Evolutionary conservation across 2,329 filamentous ascomycete genomes (phyloP), one percentile per base, ranked within the genome.

Genomic region (Apiospora pterosperma): DNA sequence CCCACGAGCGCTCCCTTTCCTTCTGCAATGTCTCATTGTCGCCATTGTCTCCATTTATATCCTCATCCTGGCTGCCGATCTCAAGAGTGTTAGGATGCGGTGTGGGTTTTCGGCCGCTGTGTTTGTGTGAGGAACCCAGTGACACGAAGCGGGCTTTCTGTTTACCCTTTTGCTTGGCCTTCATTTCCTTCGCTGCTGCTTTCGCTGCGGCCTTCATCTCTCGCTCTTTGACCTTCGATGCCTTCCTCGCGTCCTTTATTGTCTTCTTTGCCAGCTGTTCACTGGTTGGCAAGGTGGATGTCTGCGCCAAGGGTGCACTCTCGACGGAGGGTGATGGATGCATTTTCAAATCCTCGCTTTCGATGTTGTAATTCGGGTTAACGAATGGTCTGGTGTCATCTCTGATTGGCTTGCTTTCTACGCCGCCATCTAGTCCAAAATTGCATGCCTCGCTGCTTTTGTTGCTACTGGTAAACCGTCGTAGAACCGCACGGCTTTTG

Each of bases 1-100:
- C 69, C 66, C 72, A 72, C 25, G 68, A 69, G 16, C 65, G 68
- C 25, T 69, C 72, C 38, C 58, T 69, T 36, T 66, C 62, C 38
- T 52, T 19, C 14, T 66, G 31, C 10, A 31, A 14, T 6, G 16
- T 12, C 31, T 36, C 8, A 23, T 16, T 55, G 11, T 4, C 34
- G 28, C 19, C 25, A 21, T 7, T 21, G 23, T 11, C 41, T 19
- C n/a, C 59, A 28, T 31, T 28, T 8, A 28, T n/a, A n/a, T n/a
- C 28, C 14, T 61, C 38, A 16, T 6, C n/a, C 12, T 52, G 16
- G 14, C 21, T 21, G 12, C 12, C 31, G 60, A 14, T 12, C n/a
- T 25, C 28, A 4, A 34, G 41, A 21, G 58, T 31, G 23, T 28
- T 42, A 3, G 62, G 62, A 23, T 39, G 58, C 31, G 31, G 42